Conservation (phyloP, 169 alveolate genomes). For the Plasmodium reichenowi region DNA sequence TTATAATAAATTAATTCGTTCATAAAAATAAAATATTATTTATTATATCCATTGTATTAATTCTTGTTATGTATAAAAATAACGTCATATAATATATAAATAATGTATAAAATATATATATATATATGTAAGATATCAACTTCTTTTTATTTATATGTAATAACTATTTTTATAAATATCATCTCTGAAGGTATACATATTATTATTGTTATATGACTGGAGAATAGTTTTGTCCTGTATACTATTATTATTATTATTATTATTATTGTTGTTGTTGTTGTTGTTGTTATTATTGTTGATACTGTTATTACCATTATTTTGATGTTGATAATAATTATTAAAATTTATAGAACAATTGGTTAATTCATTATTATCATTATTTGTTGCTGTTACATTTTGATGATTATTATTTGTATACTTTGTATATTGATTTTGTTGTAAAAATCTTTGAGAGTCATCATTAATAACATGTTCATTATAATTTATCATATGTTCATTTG, state of each 20-base stretch:
- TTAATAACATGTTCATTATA: conserved; percentile 22
- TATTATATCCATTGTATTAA: too few species aligned
- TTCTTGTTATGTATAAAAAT: too few species aligned
- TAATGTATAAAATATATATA: too few species aligned
- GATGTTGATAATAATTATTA: conserved; percentile 24
- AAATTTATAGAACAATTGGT: conserved; percentile 10
- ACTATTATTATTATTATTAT: conserved; percentile 4
- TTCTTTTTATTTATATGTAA: conserved; percentile 4
- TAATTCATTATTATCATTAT: conserved; percentile 16
- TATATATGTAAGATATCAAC: too few species aligned
- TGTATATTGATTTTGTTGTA: conserved; percentile 60
- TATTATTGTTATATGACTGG: conserved; percentile 30
- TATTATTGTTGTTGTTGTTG: too few species aligned
- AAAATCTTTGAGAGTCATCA: conserved; percentile 31
- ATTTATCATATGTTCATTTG: conserved; percentile 11
- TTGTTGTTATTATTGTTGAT: too few species aligned
- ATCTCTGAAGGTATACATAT: conserved; percentile 30
- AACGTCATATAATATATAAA: too few species aligned
- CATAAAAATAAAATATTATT: too few species aligned
- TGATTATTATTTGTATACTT: conserved; percentile 31
- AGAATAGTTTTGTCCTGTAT: conserved; percentile 30
- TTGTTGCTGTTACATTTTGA: conserved; percentile 3
- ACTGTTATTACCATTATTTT: too few species aligned
- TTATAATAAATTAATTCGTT: too few species aligned
- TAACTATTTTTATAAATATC: conserved; percentile 57